Conservation (phyloP, 2,329 filamentous ascomycete species). For the Diplocarpon rosae region DNA sequence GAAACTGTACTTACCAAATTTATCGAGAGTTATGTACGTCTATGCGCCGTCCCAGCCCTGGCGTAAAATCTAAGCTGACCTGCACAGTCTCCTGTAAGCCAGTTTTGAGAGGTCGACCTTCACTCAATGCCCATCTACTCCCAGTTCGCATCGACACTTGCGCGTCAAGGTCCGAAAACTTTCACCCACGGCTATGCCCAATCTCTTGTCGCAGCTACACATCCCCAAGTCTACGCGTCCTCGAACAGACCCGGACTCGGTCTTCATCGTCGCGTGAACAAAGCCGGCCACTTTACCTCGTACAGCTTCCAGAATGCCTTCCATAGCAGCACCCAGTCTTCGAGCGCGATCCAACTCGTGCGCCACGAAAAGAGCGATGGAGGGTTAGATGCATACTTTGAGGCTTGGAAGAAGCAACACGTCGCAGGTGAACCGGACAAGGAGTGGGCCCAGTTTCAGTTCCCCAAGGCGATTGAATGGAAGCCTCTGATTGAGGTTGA, state of each 20-base stretch:
- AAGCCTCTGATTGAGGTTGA: constrained; percentile 41
- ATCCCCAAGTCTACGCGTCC: constrained; percentile 67
- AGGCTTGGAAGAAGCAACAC: constrained; percentile 75
- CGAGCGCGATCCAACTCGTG: constrained; percentile 40
- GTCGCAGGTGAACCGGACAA: constrained; percentile 54
- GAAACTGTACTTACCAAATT: constrained; percentile 65
- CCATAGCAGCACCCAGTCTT: constrained; percentile 36
- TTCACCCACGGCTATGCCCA: constrained; percentile 97
- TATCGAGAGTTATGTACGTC: constrained; percentile 22
- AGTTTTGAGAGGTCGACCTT: constrained; percentile 52
- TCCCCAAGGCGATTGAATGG: constrained; percentile 82
- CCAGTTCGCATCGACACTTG: constrained; percentile 65
- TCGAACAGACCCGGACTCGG: constrained; percentile 56
- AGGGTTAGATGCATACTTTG: constrained; percentile 81
- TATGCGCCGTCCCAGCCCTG: not conserved
- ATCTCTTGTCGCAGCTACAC: constrained; percentile 89
- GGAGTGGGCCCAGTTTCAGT: constrained; percentile 88
- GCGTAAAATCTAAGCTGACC: constrained; percentile 7
- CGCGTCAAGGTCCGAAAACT: constrained; percentile 95
- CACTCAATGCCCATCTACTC: constrained; percentile 84
- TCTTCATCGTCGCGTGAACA: constrained; percentile 37
- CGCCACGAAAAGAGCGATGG: constrained; percentile 46
- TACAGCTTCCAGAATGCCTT: constrained; percentile 70
- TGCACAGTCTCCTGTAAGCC: constrained; percentile 24
- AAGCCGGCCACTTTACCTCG: constrained; percentile 37